Evolutionary conservation across 306 rosid genomes (phyloP), one percentile per base, ranked within the genome.

Genomic region (Biancaea sappan): DNA sequence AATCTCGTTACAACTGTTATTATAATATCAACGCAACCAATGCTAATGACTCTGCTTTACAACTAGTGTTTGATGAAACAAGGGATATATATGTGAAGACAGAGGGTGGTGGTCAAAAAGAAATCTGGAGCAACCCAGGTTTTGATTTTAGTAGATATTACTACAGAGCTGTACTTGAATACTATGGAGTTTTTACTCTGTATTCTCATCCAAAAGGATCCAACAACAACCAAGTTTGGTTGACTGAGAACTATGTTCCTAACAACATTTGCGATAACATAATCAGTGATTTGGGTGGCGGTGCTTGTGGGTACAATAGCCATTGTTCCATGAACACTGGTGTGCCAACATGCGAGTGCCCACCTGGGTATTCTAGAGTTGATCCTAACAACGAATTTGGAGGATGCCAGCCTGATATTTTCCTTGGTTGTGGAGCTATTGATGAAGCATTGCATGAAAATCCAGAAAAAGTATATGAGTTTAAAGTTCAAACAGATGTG

Each of bases 161-260:
- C 78, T 84, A 86, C 28, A 78, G 89, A 79, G 96, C 87, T 8
- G 71, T 86, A 62, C 80, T 90, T 34, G 98, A 92, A 21, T 32
- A 58, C 61, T 71, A 78, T 71, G 98, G 96, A 46, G 82, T 88
- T 79, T 79, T 90, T 35, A 82, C 94, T 11, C 87, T 79, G 22
- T 88, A 83, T 69, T 46, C 66, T 24, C 78, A 87, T 64, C 91
- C 88, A 24, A 88, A 66, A 53, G 78, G 24, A 50, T 29, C 56
- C n/a, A 56, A 8, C 15, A 68, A 57, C 1, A 8, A 63, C 0
- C 79, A 67, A 78, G 79, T 22, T 1, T 84, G 88, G 88, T 46
- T 26, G 21, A 31, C 75, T n/a, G 0, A 66, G 41, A 65, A 79
- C 74, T 71, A 71, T 59, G 48, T 71, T 75, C 88, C 88, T 2